Conservation (phyloP, 768 basidiomycete genomes). For the Rhizopogon vinicolor region DNA sequence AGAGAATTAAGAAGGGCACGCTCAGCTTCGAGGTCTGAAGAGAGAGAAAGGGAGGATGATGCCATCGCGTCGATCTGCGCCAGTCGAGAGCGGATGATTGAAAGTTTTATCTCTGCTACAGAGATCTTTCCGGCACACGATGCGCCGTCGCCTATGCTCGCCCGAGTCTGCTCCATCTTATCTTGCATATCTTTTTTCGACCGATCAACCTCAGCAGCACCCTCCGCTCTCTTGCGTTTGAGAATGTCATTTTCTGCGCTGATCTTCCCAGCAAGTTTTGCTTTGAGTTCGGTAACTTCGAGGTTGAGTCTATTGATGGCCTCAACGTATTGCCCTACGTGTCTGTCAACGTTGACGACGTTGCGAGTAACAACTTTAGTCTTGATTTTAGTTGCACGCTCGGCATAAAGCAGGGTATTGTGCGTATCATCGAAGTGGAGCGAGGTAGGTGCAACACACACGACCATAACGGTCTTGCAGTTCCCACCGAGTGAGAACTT, state of each 20-base stretch:
- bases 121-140: conserved; percentile 64
- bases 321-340: conserved; percentile 93
- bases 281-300: conserved; percentile 83
- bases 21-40: conserved; percentile 68
- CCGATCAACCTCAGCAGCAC: conserved; percentile 66
- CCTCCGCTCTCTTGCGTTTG: conserved; percentile 67
- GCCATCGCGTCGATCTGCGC: conserved; percentile 44
- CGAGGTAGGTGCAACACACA: conserved; percentile 93
- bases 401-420: conserved; percentile 96
- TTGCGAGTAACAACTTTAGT: conserved; percentile 96
- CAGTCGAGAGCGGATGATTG: conserved; percentile 57
- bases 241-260: conserved; percentile 56
- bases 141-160: conserved; percentile 73
- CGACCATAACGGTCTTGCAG: conserved; percentile 99
- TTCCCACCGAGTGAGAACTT: conserved; percentile 98
- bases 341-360: conserved; percentile 90
- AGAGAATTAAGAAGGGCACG: conserved; percentile 62
- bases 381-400: conserved; percentile 97
- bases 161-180: conserved; percentile 68
- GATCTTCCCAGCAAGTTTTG: conserved; percentile 73
- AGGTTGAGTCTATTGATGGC: conserved; percentile 86
- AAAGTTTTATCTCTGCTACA: conserved; percentile 67
- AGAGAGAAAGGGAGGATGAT: conserved; percentile 33
- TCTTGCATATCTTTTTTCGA: conserved; percentile 67
- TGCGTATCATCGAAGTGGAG: conserved; percentile 98